These are phyloP conservation scores for Blastocystis sp. DNA, from an alignment of 352 stramenopile species.

Conservation along the genomic window DNA sequence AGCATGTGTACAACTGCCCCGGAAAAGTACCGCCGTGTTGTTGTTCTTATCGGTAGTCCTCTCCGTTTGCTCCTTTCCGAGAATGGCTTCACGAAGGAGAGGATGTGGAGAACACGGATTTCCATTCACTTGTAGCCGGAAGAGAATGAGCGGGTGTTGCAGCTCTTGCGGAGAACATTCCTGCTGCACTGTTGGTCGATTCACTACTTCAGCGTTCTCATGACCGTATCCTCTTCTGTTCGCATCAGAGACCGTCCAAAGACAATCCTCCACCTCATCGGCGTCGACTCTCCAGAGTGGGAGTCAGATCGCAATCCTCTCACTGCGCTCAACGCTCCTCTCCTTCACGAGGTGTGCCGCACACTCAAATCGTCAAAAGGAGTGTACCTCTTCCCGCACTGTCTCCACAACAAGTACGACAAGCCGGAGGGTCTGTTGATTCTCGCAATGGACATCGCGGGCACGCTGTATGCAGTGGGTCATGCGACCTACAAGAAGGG, in stretches of 20 bases:
- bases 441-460: background rate
- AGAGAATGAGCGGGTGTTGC: background rate
- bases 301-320: background rate
- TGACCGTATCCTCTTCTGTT: background rate
- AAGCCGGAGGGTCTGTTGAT: background rate
- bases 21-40: background rate
- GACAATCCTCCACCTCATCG: background rate
- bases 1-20: background rate
- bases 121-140: background rate
- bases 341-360: background rate
- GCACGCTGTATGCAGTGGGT: background rate
- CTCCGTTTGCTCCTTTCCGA: constrained; percentile 1
- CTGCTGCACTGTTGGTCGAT: background rate
- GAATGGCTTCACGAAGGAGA: background rate
- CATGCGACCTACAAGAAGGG: background rate
- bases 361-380: background rate
- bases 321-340: background rate
- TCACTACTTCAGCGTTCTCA: background rate
- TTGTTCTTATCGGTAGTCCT: background rate
- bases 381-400: background rate
- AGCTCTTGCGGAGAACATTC: background rate
- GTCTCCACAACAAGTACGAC: background rate
- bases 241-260: background rate
- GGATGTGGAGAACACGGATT: background rate
- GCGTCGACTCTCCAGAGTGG: background rate